A percentile compares a stretch with the other conserved stretches of the same genome.
Evolutionary conservation across 2,329 filamentous ascomycete genomes (phyloP).

Genomic region (Hypoxylon sp.): DNA sequence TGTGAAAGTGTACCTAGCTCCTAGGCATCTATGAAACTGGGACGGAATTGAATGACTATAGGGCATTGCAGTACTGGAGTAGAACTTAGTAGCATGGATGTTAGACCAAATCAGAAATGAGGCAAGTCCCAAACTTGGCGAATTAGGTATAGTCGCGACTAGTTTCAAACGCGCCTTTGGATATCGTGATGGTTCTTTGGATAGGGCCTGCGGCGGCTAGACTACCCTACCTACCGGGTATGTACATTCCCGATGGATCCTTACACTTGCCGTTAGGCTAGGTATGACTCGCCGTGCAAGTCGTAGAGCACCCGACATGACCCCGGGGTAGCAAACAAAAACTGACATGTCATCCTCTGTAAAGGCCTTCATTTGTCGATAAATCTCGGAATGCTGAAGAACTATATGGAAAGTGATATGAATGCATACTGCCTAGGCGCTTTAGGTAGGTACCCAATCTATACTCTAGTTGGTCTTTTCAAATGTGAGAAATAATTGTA

Average conservation of each 20-base stretch:
- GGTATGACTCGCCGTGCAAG: not conserved
- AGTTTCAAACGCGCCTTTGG: too few species aligned
- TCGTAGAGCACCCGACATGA: not conserved
- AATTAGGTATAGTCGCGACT: too few species aligned
- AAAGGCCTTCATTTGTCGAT: not conserved
- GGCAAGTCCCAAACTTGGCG: not conserved
- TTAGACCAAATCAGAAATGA: not conserved
- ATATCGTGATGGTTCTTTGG: too few species aligned
- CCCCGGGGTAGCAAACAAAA: conserved; percentile 2
- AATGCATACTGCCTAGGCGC: too few species aligned
- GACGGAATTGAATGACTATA: too few species aligned
- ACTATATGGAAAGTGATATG: not conserved
- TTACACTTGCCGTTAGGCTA: too few species aligned
- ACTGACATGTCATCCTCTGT: not conserved
- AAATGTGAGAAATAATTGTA: conserved; percentile 32
- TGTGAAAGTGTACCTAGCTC: too few species aligned
- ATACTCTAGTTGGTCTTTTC: too few species aligned
- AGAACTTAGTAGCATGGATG: not conserved
- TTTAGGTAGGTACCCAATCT: not conserved
- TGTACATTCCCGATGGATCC: not conserved
- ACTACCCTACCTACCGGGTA: not conserved
- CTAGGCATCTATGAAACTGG: not conserved
- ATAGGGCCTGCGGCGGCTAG: too few species aligned
- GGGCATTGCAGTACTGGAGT: too few species aligned
- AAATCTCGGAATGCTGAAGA: not conserved